Conservation (phyloP, 805 yeast species). For the Kuraishia cidri region DNA sequence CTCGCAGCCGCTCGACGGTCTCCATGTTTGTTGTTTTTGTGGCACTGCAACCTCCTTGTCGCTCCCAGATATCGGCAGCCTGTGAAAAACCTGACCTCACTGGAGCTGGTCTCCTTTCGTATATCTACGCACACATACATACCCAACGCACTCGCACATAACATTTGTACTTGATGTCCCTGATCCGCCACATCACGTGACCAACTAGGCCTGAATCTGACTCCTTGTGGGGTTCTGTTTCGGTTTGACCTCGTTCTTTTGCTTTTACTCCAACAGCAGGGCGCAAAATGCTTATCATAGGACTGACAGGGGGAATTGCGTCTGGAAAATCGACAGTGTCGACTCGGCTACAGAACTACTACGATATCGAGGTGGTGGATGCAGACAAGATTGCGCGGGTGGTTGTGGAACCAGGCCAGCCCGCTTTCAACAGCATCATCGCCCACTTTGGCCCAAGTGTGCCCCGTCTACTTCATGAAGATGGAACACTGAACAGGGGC, state of each 20-base stretch:
- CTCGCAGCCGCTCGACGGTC: neutral
- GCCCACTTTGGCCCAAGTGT: constrained; percentile 46
- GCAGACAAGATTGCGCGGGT: constrained; percentile 87
- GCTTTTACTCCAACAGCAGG: too few species aligned
- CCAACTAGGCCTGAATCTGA: too few species aligned
- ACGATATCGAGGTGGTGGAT: constrained; percentile 60
- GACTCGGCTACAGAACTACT: constrained; percentile 35
- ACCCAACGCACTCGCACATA: too few species aligned
- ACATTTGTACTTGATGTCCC: too few species aligned
- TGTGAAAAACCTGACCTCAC: too few species aligned
- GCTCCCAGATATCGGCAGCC: too few species aligned
- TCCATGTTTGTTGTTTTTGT: constrained; percentile 6
- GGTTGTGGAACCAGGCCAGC: constrained; percentile 73
- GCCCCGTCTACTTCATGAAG: constrained; percentile 36
- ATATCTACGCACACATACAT: too few species aligned
- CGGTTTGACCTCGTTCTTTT: too few species aligned
- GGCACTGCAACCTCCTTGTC: too few species aligned
- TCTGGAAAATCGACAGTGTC: constrained; percentile 96
- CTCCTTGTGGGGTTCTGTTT: too few species aligned
- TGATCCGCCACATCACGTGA: too few species aligned
- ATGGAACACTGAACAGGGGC: constrained; percentile 54
- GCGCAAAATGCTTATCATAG: constrained; percentile 70
- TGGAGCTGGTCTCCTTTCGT: too few species aligned
- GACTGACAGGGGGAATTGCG: constrained; percentile 97
- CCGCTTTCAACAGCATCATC: constrained; percentile 62